Evolutionary conservation across 2,329 filamentous ascomycete genomes (phyloP).

Genomic region (Aspergillus novofumigatus): DNA sequence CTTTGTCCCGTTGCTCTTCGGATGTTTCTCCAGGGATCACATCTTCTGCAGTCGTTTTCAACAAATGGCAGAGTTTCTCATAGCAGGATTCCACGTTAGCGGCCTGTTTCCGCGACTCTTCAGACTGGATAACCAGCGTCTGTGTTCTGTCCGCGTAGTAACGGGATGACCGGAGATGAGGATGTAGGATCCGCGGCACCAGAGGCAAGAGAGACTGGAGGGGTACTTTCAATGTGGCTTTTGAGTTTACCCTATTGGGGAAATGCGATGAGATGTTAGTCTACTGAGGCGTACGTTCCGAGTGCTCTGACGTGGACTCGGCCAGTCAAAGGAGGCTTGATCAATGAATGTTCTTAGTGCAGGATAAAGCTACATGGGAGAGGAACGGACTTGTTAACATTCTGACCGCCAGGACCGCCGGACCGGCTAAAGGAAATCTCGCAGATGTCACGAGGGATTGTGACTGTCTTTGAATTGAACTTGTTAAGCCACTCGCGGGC

Average conservation of each 20-base stretch:
- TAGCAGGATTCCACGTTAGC: conserved; percentile 59
- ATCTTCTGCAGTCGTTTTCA: conserved; percentile 48
- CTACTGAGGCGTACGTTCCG: conserved; percentile 1
- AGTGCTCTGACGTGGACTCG: background rate
- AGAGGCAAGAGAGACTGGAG: conserved; percentile 50
- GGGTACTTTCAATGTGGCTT: conserved; percentile 59
- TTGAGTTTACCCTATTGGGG: conserved; percentile 57
- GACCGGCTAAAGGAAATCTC: conserved; percentile 61
- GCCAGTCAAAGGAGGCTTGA: background rate
- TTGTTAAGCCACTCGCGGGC: conserved; percentile 56
- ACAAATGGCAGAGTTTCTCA: conserved; percentile 52
- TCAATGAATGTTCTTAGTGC: background rate
- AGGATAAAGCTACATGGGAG: conserved; percentile 1
- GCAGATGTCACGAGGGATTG: conserved; percentile 54
- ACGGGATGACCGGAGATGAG: conserved; percentile 48
- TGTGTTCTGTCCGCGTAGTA: conserved; percentile 53
- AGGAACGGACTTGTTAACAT: conserved; percentile 61
- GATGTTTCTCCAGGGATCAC: conserved; percentile 59
- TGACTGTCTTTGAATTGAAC: conserved; percentile 52
- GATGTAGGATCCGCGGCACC: conserved; percentile 53
- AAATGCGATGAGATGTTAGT: conserved; percentile 8
- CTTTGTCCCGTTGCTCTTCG: conserved; percentile 50
- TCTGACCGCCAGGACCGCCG: conserved; percentile 63
- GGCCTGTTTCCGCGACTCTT: conserved; percentile 59
- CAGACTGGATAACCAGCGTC: conserved; percentile 58